A percentile compares a stretch with the other conserved stretches of the same genome.
These are phyloP conservation scores for Plasmodium gonderi DNA, from an alignment of 169 alveolate species.

Conservation along the genomic window DNA sequence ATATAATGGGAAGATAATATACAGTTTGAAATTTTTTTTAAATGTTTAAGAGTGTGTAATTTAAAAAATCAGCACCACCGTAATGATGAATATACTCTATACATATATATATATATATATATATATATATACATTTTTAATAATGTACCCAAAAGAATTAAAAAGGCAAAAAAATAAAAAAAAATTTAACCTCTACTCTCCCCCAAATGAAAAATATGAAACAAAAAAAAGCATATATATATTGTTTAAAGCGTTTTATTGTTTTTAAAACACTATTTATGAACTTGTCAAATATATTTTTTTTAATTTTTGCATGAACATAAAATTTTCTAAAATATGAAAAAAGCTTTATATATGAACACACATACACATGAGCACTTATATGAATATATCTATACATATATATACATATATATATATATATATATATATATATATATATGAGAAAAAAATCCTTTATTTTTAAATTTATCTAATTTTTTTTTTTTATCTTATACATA, in stretches of 20 bases:
- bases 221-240: conserved; percentile 4
- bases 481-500: neutral
- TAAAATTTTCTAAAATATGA: neutral
- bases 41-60: neutral
- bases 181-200: too few relatives aligned
- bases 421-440: neutral
- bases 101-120: too few relatives aligned
- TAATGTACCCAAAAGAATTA: neutral
- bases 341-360: neutral
- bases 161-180: neutral
- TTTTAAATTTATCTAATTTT: neutral
- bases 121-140: too few relatives aligned
- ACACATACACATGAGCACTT: neutral
- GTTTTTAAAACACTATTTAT: conserved; percentile 10
- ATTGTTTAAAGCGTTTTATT: neutral
- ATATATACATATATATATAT: neutral
- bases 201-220: neutral
- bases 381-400: neutral
- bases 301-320: neutral
- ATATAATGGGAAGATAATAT: neutral
- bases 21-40: neutral
- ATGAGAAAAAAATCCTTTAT: neutral
- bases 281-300: neutral
- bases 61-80: neutral
- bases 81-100: neutral